phyloP scores from a whole-genome alignment of 2,329 filamentous ascomycete species.

The Plectosphaerella sp. region DNA sequence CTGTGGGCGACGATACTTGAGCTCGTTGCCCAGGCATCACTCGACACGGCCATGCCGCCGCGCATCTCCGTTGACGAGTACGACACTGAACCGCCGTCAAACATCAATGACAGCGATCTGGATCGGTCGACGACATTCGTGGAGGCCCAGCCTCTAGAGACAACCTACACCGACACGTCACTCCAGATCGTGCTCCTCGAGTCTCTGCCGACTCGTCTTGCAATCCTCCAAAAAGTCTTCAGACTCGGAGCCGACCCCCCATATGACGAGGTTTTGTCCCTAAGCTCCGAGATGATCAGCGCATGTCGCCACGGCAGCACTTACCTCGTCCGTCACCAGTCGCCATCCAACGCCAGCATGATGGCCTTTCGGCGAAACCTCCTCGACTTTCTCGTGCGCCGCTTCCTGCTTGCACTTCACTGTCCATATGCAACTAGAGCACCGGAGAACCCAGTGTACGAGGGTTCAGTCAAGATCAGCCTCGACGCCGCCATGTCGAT shows the following conservation, averaged over 20 bases:
- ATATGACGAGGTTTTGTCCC: conserved; percentile 27
- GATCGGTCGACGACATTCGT: conserved; percentile 11
- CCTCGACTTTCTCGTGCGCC: conserved; percentile 45
- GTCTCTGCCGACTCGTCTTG: conserved; percentile 28
- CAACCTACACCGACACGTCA: conserved; percentile 23
- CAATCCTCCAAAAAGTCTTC: conserved; percentile 27
- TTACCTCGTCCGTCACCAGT: conserved; percentile 14
- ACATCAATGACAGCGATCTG: conserved; percentile 26
- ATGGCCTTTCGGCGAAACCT: conserved; percentile 39
- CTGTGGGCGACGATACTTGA: not conserved
- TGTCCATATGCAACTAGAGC: conserved; percentile 39
- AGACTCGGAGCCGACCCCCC: conserved; percentile 23
- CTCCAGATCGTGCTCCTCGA: conserved; percentile 29
- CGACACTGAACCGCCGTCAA: conserved; percentile 30
- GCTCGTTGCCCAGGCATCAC: not conserved
- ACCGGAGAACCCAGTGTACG: conserved; percentile 37
- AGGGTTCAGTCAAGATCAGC: conserved; percentile 43
- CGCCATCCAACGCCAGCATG: conserved; percentile 11
- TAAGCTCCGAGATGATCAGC: conserved; percentile 26
- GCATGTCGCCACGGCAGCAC: conserved; percentile 15
- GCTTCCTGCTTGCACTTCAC: conserved; percentile 52
- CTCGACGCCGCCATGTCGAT: conserved; percentile 36
- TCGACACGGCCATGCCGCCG: not conserved
- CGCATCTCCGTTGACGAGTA: conserved; percentile 26
- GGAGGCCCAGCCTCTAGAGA: conserved; percentile 15